Evolutionary conservation across 2,329 filamentous ascomycete genomes (phyloP), one percentile per base, ranked within the genome.

Genomic region (Diaporthe citriasiana): DNA sequence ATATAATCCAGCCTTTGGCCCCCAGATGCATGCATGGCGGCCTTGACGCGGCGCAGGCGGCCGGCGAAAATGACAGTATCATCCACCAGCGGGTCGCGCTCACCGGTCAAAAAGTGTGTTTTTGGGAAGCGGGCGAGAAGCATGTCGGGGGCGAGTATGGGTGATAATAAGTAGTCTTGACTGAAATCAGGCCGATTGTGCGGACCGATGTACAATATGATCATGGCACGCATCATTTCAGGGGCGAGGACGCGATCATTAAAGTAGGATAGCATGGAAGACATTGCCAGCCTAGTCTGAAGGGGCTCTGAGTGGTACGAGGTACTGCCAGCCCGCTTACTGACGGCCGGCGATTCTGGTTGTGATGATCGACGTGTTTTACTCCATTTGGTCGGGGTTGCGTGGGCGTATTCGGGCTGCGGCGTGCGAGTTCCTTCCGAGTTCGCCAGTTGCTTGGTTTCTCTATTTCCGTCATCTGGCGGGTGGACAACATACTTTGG

Each of bases 161-260:
- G 97, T 0, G 94, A 97, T 3, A 99, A 90, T 0, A 98, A 89
- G 81, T 95, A 98, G 82, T 99, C 96, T 9, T 94, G 94, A 38
- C 91, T 91, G 82, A 99, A 98, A 81, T 98, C 95, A 0, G 97
- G 97, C 0, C 95, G 93, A 82, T 97, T 94, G 81, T 98, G 94
- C 0, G 95, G 95, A 0, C 97, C 97, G 72, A 99, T 94, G 82
- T 99, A 99, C 5, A 99, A 88, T 77, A 99, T 97, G 77, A 99
- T 98, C 95, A 99, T 98, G 76, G 95, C 95, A 42, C 97, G 93
- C 93, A 98, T 98, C 95, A 98, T 98, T 83, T 99, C 97, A 0
- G 97, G 96, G 0, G 95, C 96, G 19, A 99, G 88, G 38, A 99
- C 94, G 38, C 97, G 93, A 82, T 99, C 97, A 82, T 97, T 97